Base-by-base conservation (phyloP, 140 eudicot species). In the Ambrosia hybrid region DNA sequence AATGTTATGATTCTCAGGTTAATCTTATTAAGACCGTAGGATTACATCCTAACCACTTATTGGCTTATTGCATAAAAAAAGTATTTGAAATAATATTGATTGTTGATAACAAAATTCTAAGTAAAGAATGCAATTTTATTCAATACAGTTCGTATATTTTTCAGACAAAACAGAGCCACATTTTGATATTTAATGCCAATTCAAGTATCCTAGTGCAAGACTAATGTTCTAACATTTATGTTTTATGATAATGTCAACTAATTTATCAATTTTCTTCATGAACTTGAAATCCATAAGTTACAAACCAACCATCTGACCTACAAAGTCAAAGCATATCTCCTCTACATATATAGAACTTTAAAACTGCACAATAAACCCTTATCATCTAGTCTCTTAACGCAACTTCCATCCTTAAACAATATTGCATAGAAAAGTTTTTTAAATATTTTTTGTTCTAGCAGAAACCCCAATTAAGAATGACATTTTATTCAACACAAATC, bases 1-100 rank as follows among this genome's bases (percentile, higher is more conserved):
- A 39, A 2, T 52, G 51, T 69, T 69, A 34, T 36, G 52, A 69
- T 56, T 34, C 45, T 34, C 10, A 66, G 17, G 4, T 16, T 66
- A 66, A 66, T 9, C 57, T 48, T 16, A 16, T 55, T 9, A 66
- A 4, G n/a, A 39, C 51, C 30, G 15, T 9, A 52, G 30, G 51
- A 53, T 37, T 34, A 70, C 52, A 70, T 70, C 74, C 51, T 37
- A 70, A 69, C 51, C 46, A 41, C 55, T 14, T 49, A 57, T 5
- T 17, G 17, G 30, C 30, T 21, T 21, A 21, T 21, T 21, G 30
- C 57, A 39, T 3, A n/a, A 10, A 33, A 6, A 57, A 59, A 57
- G 45, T 11, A 11, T 38, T 36, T 16, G 9, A 4, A 9, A 1
- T 4, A 41, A 39, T 14, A 37, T 52, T 52, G 26, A 14, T 36